Evolutionary conservation across 805 yeast species (phyloP).

Genomic region (Pichia kluyveri): DNA sequence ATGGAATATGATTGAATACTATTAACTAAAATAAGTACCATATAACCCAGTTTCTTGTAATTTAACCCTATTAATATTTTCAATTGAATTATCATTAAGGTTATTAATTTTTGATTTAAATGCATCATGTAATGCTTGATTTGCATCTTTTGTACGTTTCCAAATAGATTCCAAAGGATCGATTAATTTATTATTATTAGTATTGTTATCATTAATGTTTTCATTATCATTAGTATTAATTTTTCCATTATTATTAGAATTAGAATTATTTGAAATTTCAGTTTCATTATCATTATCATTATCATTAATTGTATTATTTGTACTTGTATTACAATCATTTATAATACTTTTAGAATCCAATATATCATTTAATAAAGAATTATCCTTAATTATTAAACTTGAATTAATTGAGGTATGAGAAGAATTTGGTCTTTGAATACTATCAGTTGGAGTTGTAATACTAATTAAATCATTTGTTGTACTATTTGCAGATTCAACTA

Average conservation of each 20-base stretch:
- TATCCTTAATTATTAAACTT: neutral
- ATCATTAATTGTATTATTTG: neutral
- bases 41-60: slow-evolving; percentile 1
- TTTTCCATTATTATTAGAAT: neutral
- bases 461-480: neutral
- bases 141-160: slow-evolving; percentile 6
- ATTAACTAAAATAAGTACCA: slow-evolving; percentile 5
- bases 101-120: neutral
- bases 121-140: neutral
- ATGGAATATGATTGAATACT: neutral
- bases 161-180: slow-evolving; percentile 13
- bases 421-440: neutral
- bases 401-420: slow-evolving; percentile 3
- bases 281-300: neutral
- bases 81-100: neutral
- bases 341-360: neutral
- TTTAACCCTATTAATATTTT: neutral
- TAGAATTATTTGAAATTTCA: neutral
- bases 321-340: neutral
- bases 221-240: neutral
- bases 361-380: neutral
- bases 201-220: neutral
- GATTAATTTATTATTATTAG: neutral
- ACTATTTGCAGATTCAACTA: neutral
- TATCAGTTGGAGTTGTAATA: slow-evolving; percentile 1